Evolutionary conservation across 805 yeast species (phyloP), one percentile per base, ranked within the genome.

Genomic region (Wickerhamomyces alni): DNA sequence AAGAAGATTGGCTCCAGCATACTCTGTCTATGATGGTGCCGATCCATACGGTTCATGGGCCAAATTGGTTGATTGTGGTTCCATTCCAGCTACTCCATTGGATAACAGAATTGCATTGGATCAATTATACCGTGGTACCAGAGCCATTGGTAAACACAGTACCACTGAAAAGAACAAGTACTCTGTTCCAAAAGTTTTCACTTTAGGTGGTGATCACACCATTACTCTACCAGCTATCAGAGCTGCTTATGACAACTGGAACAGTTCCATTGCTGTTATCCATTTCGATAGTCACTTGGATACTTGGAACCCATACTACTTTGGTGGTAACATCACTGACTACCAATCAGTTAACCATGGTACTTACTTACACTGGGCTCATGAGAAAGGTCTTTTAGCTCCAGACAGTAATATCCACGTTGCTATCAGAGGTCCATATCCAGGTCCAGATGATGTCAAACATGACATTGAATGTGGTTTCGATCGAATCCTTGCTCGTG

Each of bases 301-400:
- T 58, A 80, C 87, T 2, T 80, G 86, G 82, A 69, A 72, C 46
- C 87, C 87, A 5, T 57, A 65, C 37, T 72, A 69, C 16, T 62
- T 79, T 27, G 86, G 86, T 10, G 87, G 86, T 4, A 81, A 77
- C 7, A 58, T 79, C 18, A 63, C 80, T 11, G 66, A 72, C 46
- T 80, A 81, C 51, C 74, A 78, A 62, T 61, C 67, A 19, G 55
- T 77, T 41, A 81, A 80, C 51, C 87, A 81, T 54, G 87, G 87
- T 5, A 80, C 87, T 0, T 80, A 79, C 45, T 61, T 81, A 33
- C 86, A 80, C 55, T 80, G 76, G 58, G 87, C 87, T 1, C 74
- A 75, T 34, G 87, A 81, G 56, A 69, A 75, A 35, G 87, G 87
- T 1, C 75, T 75, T 47, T 61, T 80, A 31, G 58, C 68, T 3